Evolutionary conservation across 208 protist genomes (phyloP).

Genomic region (Acanthamoeba castellanii): DNA sequence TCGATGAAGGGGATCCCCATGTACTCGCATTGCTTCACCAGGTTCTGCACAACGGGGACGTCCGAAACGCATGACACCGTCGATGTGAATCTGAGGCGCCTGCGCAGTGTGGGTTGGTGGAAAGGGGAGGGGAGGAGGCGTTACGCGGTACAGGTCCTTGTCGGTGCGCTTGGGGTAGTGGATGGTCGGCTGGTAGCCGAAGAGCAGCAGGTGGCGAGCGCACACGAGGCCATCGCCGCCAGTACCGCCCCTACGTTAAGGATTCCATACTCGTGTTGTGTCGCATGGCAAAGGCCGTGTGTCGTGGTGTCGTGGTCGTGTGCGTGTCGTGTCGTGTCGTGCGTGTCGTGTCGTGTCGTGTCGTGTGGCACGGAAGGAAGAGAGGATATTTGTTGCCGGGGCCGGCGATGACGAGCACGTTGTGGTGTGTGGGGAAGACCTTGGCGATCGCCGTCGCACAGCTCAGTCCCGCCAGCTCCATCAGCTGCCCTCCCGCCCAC

Average conservation of each 20-base stretch:
- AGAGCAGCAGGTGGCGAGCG: constrained; percentile 39
- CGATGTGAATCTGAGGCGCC: too few species aligned
- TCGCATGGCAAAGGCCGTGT: neutral
- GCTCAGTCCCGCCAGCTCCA: constrained; percentile 64
- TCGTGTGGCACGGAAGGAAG: neutral
- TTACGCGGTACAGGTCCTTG: neutral
- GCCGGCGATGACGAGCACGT: constrained; percentile 43
- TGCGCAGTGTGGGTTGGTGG: too few species aligned
- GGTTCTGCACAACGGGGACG: neutral
- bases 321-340: too few species aligned
- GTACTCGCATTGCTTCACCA: constrained; percentile 67
- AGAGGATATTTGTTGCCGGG: constrained; percentile 75
- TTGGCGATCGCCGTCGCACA: constrained; percentile 57
- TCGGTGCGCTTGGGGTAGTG: constrained; percentile 60
- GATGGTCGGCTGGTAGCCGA: constrained; percentile 46
- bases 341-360: too few species aligned
- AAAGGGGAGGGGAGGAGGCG: too few species aligned
- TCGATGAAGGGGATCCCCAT: constrained; percentile 27
- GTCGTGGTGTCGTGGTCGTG: too few species aligned
- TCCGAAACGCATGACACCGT: neutral
- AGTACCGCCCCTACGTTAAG: constrained; percentile 4
- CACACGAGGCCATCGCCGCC: constrained; percentile 49
- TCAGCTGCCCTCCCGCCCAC: neutral
- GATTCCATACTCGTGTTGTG: neutral
- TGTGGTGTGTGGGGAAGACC: neutral